Evolutionary conservation across 768 basidiomycete species (phyloP), one percentile per base, ranked within the genome.

Genomic region (Collybia sordida): DNA sequence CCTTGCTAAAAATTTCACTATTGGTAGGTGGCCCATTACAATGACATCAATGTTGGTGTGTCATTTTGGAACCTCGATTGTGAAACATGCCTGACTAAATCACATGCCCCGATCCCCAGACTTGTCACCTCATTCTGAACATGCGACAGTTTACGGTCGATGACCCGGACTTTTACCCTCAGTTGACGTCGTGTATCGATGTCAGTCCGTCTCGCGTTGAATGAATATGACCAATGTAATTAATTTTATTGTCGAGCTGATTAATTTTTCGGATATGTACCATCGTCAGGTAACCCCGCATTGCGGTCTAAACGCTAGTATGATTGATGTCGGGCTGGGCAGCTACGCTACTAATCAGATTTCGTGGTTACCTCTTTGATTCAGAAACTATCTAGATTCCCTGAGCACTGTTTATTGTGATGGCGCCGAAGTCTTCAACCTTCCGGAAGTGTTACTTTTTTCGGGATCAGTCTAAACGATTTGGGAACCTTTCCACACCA

Each of bases 141-240:
- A 52, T 56, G 54, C 45, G 38, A 43, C 22, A 18, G 2, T 22
- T 52, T 9, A 37, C 21, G 27, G 18, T 23, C n/a, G 12, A n/a
- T 9, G 24, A n/a, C 14, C 17, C 51, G 5, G 17, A 23, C 7
- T 22, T 11, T 14, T 25, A 23, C 24, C 45, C 45, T 7, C 45
- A 52, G 17, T 39, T 52, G 23, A 52, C 51, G 4, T 42, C 51
- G 39, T 19, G 14, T 19, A 19, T 40, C 9, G 39, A 40, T 23
- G 22, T 40, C 22, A 15, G n/a, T 31, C 14, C 9, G 9, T 31
- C 31, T 12, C 11, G 6, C 11, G 6, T 31, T 12, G 31, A 12
- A 31, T 31, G 31, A 31, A 54, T 75, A 61, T n/a, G 74, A 69
- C 67, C 72, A 43, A 21, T 14, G 24, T 7, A 3, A 35, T 19